Evolutionary conservation across 2,329 filamentous ascomycete genomes (phyloP).

Genomic region (Aurifilum marmelostoma): DNA sequence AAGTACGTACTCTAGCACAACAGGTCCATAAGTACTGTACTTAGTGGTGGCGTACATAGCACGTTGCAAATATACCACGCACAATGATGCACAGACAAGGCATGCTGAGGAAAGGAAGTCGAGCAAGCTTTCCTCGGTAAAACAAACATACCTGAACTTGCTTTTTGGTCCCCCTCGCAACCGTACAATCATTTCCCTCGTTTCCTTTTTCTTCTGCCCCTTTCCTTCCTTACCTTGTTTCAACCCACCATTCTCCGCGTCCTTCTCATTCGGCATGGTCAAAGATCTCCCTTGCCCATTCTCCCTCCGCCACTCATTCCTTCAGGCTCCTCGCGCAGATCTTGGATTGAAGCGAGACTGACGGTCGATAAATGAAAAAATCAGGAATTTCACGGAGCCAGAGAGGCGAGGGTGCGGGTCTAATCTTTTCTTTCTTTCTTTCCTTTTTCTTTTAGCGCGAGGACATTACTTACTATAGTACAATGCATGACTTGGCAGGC

Average conservation of each 20-base stretch:
- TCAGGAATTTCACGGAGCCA: neutral
- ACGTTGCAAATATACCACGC: neutral
- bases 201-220: neutral
- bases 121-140: neutral
- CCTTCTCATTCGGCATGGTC: too few species aligned
- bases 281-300: neutral
- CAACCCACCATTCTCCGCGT: neutral
- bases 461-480: neutral
- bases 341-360: neutral
- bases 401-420: neutral
- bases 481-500: neutral
- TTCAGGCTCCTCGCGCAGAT: neutral
- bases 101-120: neutral
- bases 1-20: too few species aligned
- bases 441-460: neutral
- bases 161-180: neutral
- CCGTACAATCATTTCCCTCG: neutral
- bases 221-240: neutral
- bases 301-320: neutral
- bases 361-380: too few species aligned
- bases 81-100: neutral
- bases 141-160: neutral
- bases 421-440: neutral
- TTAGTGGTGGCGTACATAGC: neutral
- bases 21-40: neutral